These are phyloP conservation scores for Cucurbita pepo DNA, from an alignment of 306 rosid species.

Conservation along the genomic window DNA sequence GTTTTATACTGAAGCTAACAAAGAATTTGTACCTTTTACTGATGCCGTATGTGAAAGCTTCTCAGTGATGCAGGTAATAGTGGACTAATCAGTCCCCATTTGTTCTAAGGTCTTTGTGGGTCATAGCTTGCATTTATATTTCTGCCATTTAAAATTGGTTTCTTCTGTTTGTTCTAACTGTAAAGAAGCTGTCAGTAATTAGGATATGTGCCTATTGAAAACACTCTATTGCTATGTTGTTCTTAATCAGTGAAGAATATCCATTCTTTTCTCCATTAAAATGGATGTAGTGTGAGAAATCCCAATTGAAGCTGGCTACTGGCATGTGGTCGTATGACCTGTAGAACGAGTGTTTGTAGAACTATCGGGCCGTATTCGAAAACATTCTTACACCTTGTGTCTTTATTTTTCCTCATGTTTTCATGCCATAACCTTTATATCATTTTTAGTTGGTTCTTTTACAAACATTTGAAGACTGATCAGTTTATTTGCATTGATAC, in stretches of 20 bases:
- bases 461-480: background rate
- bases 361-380: background rate
- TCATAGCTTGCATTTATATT: background rate
- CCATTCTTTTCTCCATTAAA: background rate
- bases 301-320: background rate
- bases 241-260: background rate
- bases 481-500: background rate
- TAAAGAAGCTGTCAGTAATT: background rate
- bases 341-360: background rate
- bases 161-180: background rate
- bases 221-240: background rate
- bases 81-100: background rate
- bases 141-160: background rate
- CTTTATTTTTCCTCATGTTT: too few species aligned
- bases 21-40: background rate
- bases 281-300: background rate
- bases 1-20: conserved; percentile 1
- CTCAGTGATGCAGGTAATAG: background rate
- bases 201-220: background rate
- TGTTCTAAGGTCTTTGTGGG: background rate
- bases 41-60: background rate
- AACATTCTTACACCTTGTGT: background rate
- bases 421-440: background rate
- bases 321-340: background rate
- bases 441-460: background rate